Percentiles rank a stretch among this genome's conserved stretches.
Conservation (phyloP, 148 eudicot genomes). For the Salicornia ramosissima region DNA sequence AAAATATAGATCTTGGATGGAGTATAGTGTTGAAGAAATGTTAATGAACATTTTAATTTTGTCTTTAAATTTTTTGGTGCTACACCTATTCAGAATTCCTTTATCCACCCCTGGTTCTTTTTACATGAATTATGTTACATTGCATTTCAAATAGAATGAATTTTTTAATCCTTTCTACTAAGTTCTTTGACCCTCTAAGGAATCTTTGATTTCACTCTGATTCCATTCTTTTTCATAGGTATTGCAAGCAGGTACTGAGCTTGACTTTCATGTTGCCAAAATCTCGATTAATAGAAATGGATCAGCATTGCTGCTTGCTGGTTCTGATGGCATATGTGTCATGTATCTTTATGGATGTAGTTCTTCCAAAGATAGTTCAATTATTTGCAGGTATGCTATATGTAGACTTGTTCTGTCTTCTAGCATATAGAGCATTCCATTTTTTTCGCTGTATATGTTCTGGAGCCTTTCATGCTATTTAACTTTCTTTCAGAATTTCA, state of each 20-base stretch:
- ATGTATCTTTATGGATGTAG: constrained; percentile 67
- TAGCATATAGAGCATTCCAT: not conserved
- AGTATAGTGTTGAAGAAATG: no score
- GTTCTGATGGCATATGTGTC: constrained; percentile 57
- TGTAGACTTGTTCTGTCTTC: not conserved
- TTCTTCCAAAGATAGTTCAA: constrained; percentile 49
- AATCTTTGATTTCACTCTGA: constrained; percentile 14
- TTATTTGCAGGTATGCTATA: constrained; percentile 63
- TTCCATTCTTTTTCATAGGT: constrained; percentile 43
- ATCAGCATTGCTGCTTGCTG: constrained; percentile 68
- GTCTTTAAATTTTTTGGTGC: no score
- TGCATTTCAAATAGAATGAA: no score
- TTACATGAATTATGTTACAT: no score
- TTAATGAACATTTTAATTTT: no score
- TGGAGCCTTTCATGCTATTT: not conserved
- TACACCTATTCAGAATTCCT: no score
- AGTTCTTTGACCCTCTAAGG: not conserved
- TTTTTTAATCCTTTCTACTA: no score
- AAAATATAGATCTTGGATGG: no score
- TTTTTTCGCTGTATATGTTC: not conserved
- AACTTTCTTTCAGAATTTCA: not conserved
- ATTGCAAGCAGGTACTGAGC: constrained; percentile 55
- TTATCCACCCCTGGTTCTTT: no score
- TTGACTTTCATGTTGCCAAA: constrained; percentile 52
- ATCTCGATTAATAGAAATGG: constrained; percentile 75